Evolutionary conservation across 1,284 basidiomycete genomes (phyloP).

Genomic region (Trametes polyzona): DNA sequence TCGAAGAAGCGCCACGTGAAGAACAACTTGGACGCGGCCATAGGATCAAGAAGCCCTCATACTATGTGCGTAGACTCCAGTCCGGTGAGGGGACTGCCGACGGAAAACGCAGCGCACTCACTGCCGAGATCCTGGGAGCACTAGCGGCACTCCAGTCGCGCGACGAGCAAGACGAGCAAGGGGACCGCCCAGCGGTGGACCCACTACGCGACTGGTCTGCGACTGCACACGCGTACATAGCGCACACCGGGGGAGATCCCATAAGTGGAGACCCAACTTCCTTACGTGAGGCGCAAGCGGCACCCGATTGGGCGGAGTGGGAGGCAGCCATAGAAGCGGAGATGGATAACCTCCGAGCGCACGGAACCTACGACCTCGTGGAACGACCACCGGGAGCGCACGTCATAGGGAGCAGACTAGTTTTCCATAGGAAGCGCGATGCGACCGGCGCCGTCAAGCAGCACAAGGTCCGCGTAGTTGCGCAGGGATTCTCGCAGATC

Average conservation of each 20-base stretch:
- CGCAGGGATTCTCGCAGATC: slow-evolving; percentile 41
- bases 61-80: neutral
- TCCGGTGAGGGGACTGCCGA: neutral
- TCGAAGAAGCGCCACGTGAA: too few species aligned
- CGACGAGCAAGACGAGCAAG: neutral
- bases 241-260: neutral
- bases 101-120: neutral
- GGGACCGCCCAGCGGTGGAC: neutral
- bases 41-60: neutral
- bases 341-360: neutral
- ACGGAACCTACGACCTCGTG: neutral
- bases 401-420: slow-evolving; percentile 26
- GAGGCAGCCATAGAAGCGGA: neutral
- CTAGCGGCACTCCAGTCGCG: neutral
- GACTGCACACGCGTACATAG: neutral
- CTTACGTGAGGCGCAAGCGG: neutral
- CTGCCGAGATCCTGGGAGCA: neutral
- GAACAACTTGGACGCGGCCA: too few species aligned
- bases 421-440: slow-evolving; percentile 34
- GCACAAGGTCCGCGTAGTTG: slow-evolving; percentile 42
- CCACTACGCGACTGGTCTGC: neutral
- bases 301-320: slow-evolving; percentile 1
- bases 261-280: neutral
- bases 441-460: slow-evolving; percentile 30
- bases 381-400: neutral